These are phyloP conservation scores for Hirschfeldia incana DNA, from an alignment of 345 rosid genomes.

Conservation along the genomic window DNA sequence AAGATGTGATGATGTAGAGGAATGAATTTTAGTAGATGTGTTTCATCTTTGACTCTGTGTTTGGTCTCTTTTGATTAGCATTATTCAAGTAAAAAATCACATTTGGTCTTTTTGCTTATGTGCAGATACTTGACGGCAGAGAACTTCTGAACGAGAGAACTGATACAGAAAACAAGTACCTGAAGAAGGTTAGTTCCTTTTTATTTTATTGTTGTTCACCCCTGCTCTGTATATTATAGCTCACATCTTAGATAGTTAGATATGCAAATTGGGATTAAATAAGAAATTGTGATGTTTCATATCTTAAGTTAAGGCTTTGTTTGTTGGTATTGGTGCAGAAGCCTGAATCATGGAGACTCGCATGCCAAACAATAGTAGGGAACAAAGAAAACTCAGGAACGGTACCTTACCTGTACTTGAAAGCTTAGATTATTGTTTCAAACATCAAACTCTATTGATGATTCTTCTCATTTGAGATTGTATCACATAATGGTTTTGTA, in stretches of 20 bases:
- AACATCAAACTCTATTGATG: not conserved
- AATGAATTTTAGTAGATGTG: not conserved
- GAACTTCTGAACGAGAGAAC: constrained; percentile 82
- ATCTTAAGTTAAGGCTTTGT: not conserved
- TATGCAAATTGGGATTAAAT: not conserved
- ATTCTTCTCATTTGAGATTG: constrained; percentile 18
- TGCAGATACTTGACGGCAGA: constrained; percentile 72
- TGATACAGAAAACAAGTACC: constrained; percentile 47
- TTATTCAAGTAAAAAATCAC: not conserved
- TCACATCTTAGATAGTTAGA: not conserved
- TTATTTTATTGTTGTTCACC: not conserved
- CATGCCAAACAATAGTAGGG: constrained; percentile 5
- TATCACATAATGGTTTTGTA: constrained; percentile 31
- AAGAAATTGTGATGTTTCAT: not conserved
- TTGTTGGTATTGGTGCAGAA: not conserved
- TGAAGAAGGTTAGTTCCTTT: not conserved
- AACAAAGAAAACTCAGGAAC: constrained; percentile 10
- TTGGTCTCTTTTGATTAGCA: not conserved
- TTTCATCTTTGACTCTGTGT: not conserved
- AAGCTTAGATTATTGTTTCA: not conserved
- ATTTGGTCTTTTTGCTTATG: constrained; percentile 17
- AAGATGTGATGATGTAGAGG: not conserved
- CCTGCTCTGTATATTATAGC: not conserved
- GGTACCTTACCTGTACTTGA: not conserved
- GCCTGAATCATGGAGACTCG: not conserved